phyloP scores from a whole-genome alignment of 129 eudicot species.

The Flaveria ramosissima region DNA sequence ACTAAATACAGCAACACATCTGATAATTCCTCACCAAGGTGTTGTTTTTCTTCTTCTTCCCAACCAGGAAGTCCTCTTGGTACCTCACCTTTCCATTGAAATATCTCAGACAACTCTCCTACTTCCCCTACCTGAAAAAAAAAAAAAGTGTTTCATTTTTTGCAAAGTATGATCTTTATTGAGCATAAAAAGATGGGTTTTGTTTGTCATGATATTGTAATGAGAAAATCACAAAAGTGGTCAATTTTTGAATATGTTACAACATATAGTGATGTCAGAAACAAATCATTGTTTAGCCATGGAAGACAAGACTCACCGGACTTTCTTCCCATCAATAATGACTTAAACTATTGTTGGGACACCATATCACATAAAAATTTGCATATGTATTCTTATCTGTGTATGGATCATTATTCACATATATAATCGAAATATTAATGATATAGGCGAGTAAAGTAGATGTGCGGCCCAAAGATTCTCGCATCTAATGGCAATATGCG shows the following conservation, averaged over 20 bases:
- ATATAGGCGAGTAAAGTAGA: neutral
- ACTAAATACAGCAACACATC: slow-evolving; percentile 74
- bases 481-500: neutral
- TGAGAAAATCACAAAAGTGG: neutral
- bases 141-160: neutral
- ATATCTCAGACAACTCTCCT: slow-evolving; percentile 84
- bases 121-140: slow-evolving; percentile 40
- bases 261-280: neutral
- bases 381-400: neutral
- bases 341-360: neutral
- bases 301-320: neutral
- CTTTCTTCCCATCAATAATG: neutral
- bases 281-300: neutral
- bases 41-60: slow-evolving; percentile 65
- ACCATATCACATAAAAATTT: neutral
- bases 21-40: slow-evolving; percentile 76
- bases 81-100: slow-evolving; percentile 92
- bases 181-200: neutral
- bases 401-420: neutral
- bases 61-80: slow-evolving; percentile 77
- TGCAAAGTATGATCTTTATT: neutral
- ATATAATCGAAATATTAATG: neutral
- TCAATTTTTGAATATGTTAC: neutral
- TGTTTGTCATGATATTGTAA: neutral
- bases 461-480: neutral